Conservation (phyloP, 2,329 filamentous ascomycete species). For the Sporothrix mexicana region DNA sequence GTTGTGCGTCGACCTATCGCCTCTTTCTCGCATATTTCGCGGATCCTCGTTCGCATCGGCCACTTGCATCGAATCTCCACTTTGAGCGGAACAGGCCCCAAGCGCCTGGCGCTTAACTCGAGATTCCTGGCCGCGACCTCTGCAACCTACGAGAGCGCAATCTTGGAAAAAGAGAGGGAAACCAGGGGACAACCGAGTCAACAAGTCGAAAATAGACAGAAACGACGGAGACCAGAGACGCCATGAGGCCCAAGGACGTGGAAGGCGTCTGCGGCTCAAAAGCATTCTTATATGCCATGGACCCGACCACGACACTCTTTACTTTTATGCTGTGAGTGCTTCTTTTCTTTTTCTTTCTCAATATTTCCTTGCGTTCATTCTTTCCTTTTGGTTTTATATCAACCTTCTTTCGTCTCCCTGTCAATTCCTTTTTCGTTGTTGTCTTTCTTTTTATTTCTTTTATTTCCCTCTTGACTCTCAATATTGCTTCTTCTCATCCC, state of each 20-base stretch:
- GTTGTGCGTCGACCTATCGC: constrained; percentile 22
- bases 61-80: constrained; percentile 28
- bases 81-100: constrained; percentile 1
- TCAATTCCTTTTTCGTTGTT: background rate
- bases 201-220: background rate
- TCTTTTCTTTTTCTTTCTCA: constrained; percentile 35
- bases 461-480: constrained; percentile 34
- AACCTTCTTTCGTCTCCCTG: background rate
- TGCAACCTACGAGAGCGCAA: background rate
- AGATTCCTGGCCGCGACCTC: background rate
- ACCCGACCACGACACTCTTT: constrained; percentile 68
- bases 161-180: background rate
- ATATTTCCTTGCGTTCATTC: background rate
- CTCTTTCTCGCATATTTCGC: constrained; percentile 23
- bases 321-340: constrained; percentile 71
- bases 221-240: constrained; percentile 32
- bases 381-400: constrained; percentile 10
- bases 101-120: constrained; percentile 29
- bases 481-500: background rate
- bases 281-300: constrained; percentile 50
- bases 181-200: background rate
- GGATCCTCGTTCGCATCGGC: constrained; percentile 7
- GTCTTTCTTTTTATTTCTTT: constrained; percentile 27
- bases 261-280: background rate
- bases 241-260: constrained; percentile 8